These are phyloP conservation scores for Pseudozyma sp. DNA, from an alignment of 1,284 basidiomycete species.

Conservation along the genomic window DNA sequence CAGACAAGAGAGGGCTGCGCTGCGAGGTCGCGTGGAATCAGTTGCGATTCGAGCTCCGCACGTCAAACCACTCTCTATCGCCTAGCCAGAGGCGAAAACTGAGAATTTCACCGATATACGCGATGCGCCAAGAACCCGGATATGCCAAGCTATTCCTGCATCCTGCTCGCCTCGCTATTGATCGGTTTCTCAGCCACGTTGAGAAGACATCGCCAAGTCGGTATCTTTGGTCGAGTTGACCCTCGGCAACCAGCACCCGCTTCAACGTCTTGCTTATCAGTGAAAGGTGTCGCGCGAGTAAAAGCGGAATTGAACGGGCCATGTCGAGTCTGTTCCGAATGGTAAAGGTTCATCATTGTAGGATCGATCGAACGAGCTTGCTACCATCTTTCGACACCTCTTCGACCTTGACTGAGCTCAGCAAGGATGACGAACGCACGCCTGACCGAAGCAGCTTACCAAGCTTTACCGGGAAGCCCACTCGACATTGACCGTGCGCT, in stretches of 20 bases:
- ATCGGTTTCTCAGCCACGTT: too few relatives aligned
- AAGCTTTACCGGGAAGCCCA: conserved; percentile 16
- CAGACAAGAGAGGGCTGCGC: neutral
- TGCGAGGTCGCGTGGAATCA: conserved; percentile 5
- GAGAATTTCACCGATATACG: neutral
- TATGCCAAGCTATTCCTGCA: too few relatives aligned
- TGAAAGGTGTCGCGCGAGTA: too few relatives aligned
- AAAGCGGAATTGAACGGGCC: too few relatives aligned
- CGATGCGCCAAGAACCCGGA: too few relatives aligned
- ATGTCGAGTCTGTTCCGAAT: too few relatives aligned
- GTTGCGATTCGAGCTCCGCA: neutral
- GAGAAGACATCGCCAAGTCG: too few relatives aligned
- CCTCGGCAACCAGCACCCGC: neutral
- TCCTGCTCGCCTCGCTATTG: too few relatives aligned
- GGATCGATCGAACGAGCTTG: too few relatives aligned
- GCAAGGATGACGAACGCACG: conserved; percentile 10
- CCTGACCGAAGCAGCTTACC: conserved; percentile 20
- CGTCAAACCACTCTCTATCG: neutral
- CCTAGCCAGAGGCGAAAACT: neutral
- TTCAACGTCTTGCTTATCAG: neutral
- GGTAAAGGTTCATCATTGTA: too few relatives aligned
- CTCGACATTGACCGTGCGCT: conserved; percentile 15
- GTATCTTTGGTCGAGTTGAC: too few relatives aligned
- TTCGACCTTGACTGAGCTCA: neutral
- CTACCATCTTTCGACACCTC: too few relatives aligned